Evolutionary conservation across 371 early-diverging fungal genomes (phyloP).

Genomic region (Mucor mucedo): DNA sequence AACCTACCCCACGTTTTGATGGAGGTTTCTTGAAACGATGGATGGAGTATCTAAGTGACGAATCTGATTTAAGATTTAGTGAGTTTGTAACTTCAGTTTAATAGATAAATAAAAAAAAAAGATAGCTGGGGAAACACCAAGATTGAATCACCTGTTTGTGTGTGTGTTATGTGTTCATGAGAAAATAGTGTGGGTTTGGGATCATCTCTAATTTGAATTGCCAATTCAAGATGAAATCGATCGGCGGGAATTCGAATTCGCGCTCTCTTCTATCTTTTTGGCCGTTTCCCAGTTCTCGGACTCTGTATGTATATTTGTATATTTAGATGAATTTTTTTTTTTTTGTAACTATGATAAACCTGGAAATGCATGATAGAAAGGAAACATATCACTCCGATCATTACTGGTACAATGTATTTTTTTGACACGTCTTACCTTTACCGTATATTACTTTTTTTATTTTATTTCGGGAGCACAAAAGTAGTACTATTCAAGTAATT

Average conservation of each 20-base stretch:
- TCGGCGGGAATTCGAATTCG: neutral
- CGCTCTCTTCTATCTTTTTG: neutral
- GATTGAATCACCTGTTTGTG: neutral
- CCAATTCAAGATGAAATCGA: neutral
- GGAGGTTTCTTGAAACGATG: conserved; percentile 62
- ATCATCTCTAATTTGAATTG: neutral
- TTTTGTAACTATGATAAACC: too few species aligned
- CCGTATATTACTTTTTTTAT: too few species aligned
- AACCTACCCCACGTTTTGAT: conserved; percentile 33
- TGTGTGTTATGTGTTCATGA: neutral
- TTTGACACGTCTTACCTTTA: too few species aligned
- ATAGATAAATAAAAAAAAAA: neutral
- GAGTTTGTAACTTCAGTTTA: conserved; percentile 32
- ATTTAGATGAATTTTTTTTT: neutral
- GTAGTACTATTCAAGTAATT: too few species aligned
- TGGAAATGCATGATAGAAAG: too few species aligned
- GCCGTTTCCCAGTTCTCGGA: conserved; percentile 2
- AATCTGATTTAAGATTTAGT: conserved; percentile 61
- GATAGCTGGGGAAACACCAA: neutral
- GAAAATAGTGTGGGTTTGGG: neutral
- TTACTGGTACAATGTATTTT: too few species aligned
- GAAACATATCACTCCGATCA: too few species aligned
- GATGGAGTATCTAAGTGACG: conserved; percentile 61
- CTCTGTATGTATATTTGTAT: neutral
- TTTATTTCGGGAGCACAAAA: too few species aligned